Percentiles rank a stretch among this genome's conserved stretches.
Conservation (phyloP, 2,329 filamentous ascomycete species). For the Parasarocladium wereldwijsianum region DNA sequence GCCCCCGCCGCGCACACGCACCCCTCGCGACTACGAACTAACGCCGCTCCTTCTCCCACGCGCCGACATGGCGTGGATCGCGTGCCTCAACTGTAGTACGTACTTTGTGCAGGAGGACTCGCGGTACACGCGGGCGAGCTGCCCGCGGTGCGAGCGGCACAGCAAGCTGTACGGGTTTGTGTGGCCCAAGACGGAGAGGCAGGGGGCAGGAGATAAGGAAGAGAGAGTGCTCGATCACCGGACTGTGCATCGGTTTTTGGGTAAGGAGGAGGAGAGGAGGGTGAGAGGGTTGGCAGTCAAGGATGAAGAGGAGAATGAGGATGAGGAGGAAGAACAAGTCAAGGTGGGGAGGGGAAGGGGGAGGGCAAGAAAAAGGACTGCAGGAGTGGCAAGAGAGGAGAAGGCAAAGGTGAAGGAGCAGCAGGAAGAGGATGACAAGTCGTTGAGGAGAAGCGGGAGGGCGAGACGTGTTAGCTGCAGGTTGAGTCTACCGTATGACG, state of each 20-base stretch:
- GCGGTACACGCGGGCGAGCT: conserved; percentile 73
- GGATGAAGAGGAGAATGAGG: conserved; percentile 12
- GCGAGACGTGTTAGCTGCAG: conserved; percentile 18
- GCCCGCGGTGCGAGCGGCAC: conserved; percentile 86
- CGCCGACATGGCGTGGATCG: conserved; percentile 67
- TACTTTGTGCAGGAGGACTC: conserved; percentile 82
- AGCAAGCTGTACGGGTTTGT: conserved; percentile 88
- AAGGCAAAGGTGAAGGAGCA: conserved; percentile 2
- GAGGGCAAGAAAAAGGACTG: no score
- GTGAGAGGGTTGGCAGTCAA: conserved; percentile 27
- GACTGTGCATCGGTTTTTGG: conserved; percentile 72
- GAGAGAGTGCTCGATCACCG: conserved; percentile 68
- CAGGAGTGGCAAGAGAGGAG: no score
- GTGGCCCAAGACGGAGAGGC: conserved; percentile 89
- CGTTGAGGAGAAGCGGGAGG: conserved; percentile 19
- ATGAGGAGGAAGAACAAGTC: conserved; percentile 13
- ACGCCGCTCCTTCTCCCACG: conserved; percentile 64
- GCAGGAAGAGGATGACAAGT: conserved; percentile 9
- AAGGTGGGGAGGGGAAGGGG: no score
- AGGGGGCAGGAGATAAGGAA: conserved; percentile 58
- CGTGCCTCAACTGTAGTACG: conserved; percentile 69
- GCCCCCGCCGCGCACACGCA: conserved; percentile 26
- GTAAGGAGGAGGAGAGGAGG: conserved; percentile 50
- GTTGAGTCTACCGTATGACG: no score
- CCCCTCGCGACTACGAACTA: conserved; percentile 69